phyloP scores from a whole-genome alignment of 306 rosid species.

The Coriaria nepalensis region DNA sequence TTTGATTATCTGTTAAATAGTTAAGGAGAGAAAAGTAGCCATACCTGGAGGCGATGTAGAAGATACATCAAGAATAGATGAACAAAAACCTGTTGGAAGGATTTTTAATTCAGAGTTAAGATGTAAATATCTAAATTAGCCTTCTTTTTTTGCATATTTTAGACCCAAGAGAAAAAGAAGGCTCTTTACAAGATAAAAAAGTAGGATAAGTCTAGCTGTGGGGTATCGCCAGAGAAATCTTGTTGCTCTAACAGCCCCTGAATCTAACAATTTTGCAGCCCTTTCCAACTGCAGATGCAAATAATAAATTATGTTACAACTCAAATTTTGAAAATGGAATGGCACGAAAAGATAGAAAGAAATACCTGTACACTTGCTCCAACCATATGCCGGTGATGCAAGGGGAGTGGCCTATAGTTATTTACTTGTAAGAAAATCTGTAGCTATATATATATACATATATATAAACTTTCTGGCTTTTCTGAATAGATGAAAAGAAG shows the following conservation, averaged over 20 bases:
- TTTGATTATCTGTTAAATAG: too few relatives aligned
- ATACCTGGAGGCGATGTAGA: conserved; percentile 93
- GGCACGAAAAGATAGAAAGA: conserved; percentile 9
- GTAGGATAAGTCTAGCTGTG: conserved; percentile 63
- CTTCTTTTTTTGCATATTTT: conserved; percentile 2
- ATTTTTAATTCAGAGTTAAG: conserved; percentile 20
- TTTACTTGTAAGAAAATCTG: conserved; percentile 16
- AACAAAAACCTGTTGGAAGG: conserved; percentile 67
- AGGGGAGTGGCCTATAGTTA: conserved; percentile 68
- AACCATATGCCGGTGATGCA: conserved; percentile 84
- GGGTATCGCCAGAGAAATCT: conserved; percentile 98
- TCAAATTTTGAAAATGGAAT: conserved; percentile 5
- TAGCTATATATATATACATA: conserved; percentile 9
- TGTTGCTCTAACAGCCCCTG: conserved; percentile 96
- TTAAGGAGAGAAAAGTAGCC: neutral
- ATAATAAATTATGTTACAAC: conserved; percentile 13
- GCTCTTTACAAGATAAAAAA: conserved; percentile 65
- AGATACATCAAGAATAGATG: conserved; percentile 95
- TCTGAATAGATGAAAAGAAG: conserved; percentile 3
- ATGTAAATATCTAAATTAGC: conserved; percentile 3
- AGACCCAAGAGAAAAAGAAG: neutral
- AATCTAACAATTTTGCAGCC: conserved; percentile 79
- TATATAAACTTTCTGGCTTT: neutral
- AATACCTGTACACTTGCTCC: conserved; percentile 81
- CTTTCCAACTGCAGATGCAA: conserved; percentile 61